Conservation (phyloP, 129 eudicot genomes). For the Flaveria sonorensis region DNA sequence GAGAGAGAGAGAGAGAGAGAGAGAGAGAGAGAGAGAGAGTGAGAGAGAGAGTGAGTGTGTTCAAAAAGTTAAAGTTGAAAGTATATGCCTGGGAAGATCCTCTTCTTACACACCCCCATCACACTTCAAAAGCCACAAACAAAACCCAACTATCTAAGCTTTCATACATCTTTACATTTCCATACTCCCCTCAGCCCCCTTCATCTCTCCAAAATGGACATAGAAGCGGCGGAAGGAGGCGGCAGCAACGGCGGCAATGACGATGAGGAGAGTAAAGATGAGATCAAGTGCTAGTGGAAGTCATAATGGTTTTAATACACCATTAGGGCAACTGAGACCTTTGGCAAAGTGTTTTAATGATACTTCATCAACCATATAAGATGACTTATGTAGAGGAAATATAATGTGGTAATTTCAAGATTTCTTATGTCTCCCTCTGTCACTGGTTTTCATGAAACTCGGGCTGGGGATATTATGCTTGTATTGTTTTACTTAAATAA, state of each 20-base stretch:
- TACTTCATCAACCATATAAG: slow-evolving; percentile 17
- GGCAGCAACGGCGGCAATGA: slow-evolving; percentile 24
- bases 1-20: not conserved
- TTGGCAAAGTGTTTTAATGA: slow-evolving; percentile 39
- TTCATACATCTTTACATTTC: slow-evolving; percentile 27
- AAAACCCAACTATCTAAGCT: slow-evolving; percentile 27
- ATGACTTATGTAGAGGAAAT: slow-evolving; percentile 21
- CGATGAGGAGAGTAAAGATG: slow-evolving; percentile 16
- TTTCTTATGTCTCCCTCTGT: slow-evolving; percentile 8
- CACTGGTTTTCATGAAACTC: slow-evolving; percentile 18
- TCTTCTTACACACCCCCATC: slow-evolving; percentile 41
- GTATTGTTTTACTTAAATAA: slow-evolving; percentile 29
- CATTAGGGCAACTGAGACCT: slow-evolving; percentile 56
- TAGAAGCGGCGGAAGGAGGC: slow-evolving; percentile 24
- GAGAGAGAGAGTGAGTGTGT: slow-evolving; percentile 4
- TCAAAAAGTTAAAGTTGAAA: slow-evolving; percentile 37
- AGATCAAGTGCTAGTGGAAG: slow-evolving; percentile 9
- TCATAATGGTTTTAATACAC: slow-evolving; percentile 42
- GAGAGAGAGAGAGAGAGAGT: not conserved
- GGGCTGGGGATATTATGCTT: not conserved
- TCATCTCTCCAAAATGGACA: slow-evolving; percentile 24
- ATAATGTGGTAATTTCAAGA: slow-evolving; percentile 25
- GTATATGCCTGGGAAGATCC: slow-evolving; percentile 53
- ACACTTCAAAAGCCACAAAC: slow-evolving; percentile 32
- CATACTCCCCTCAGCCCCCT: not conserved